Base-by-base conservation (phyloP, 202 grass and related monocot genomes). In the Dendrocalamus latiflorus region DNA sequence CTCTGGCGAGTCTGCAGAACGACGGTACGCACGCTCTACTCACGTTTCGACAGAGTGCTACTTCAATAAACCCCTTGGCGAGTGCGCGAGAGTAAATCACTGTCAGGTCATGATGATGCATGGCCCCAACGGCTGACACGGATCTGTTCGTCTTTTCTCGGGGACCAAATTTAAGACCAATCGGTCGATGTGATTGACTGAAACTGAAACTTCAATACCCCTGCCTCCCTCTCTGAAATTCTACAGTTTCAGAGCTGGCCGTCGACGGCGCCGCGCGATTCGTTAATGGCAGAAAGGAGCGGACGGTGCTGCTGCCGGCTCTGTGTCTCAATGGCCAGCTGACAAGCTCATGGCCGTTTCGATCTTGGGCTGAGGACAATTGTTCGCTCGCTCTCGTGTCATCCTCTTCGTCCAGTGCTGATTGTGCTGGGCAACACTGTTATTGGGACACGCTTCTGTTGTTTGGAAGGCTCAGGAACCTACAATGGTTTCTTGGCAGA, bases 161-260 rank as follows among this genome's bases (percentile, higher is more conserved):
- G 26, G 81, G 68, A 76, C 76, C 87, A 84, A 67, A 54, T n/a
- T 57, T 57, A 58, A 58, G 17, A 43, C 55, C 62, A 17, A 25
- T 47, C 51, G 69, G 45, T 61, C 61, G 65, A 80, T 62, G 69
- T 51, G 60, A 55, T 89, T 74, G 87, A 85, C 87, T 71, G 76
- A 62, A 84, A 70, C 81, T 72, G 39, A 71, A 37, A 42, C 59
- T 34, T 38, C 38, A 26, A 63, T 21, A 7, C 4, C 41, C 45
- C 60, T 3, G 21, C 1, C 28, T 9, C 34, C 25, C 47, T 9
- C 8, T 36, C 55, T 79, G 62, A 41, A 34, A 24, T 4, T 13
- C 70, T 56, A 81, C 82, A 65, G 82, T 89, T 63, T 77, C 22
- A 5, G 42, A 28, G 50, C 60, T 28, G 79, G 58, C 62, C 81